These are phyloP conservation scores for Heterobasidion parviporum DNA, from an alignment of 1,284 basidiomycete species.

Conservation along the genomic window DNA sequence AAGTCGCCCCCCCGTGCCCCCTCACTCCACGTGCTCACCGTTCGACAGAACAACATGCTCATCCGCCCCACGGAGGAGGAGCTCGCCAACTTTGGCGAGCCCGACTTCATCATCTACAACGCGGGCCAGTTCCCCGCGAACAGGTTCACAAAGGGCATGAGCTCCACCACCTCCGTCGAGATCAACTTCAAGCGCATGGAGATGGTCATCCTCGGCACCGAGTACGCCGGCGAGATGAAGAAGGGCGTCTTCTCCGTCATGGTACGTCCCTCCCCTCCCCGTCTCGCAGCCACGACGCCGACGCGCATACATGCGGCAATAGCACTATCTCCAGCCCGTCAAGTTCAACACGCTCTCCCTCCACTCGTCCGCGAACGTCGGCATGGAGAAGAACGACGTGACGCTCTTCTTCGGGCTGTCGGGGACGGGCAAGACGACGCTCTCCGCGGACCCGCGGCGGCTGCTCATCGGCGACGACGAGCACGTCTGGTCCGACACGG, in stretches of 20 bases:
- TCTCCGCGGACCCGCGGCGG: slow-evolving; percentile 89
- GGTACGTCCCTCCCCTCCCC: slow-evolving; percentile 33
- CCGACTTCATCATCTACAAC: slow-evolving; percentile 99
- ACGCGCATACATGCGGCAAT: neutral
- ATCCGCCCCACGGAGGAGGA: slow-evolving; percentile 97
- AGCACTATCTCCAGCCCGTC: slow-evolving; percentile 98
- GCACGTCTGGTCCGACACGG: slow-evolving; percentile 96
- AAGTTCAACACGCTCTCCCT: slow-evolving; percentile 98
- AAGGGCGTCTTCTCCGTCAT: slow-evolving; percentile 99
- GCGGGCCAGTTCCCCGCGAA: slow-evolving; percentile 99
- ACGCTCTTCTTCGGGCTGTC: slow-evolving; percentile 99
- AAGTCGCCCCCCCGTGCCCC: slow-evolving; percentile 24
- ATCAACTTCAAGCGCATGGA: slow-evolving; percentile 99
- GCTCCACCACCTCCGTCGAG: slow-evolving; percentile 96
- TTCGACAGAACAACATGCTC: slow-evolving; percentile 88
- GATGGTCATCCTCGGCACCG: slow-evolving; percentile 99
- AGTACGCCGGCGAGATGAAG: slow-evolving; percentile 99
- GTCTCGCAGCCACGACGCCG: too few species aligned
- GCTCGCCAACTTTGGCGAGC: slow-evolving; percentile 92
- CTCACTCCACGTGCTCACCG: neutral
- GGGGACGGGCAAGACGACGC: slow-evolving; percentile 97
- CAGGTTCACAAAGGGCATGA: slow-evolving; percentile 99
- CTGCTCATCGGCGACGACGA: slow-evolving; percentile 95
- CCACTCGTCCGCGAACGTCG: slow-evolving; percentile 99
- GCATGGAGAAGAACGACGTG: slow-evolving; percentile 83